Base-by-base conservation (phyloP, 495 filamentous ascomycete species). In the Jackrogersella minutella region DNA sequence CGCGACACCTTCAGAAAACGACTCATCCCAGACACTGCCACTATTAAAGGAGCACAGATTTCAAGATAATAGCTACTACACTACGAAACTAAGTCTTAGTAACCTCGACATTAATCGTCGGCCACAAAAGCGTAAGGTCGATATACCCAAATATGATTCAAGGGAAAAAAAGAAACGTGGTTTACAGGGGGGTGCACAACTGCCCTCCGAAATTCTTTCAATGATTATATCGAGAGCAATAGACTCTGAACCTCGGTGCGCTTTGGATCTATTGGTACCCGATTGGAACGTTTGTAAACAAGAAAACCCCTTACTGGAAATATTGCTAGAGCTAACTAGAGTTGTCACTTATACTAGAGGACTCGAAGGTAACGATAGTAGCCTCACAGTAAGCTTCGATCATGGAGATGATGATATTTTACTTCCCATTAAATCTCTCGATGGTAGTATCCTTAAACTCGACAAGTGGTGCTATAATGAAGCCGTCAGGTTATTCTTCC, bases 231-330 rank as follows among this genome's bases (percentile, higher is more conserved):
- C 58, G 1, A 60, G 19, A 13, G 37, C 31, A 2, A 47, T 64
- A 1, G 13, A 46, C 9, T 47, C 55, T 0, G 16, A 34, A 28
- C 60, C 57, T 2, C 52, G 1, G 9, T 74, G 72, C 14, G 72
- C 57, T 24, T 36, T 74, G 3, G 26, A 66, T 36, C 44, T 74
- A 0, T 40, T 72, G 4, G 62, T 69, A 0, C 69, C 69, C 2
- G 72, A 74, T 11, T 74, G 72, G 72, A 50, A 30, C 4, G 11
- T 53, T 2, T 68, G 66, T 34, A 24, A 50, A 33, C 26, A n/a
- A 26, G 56, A 66, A 40, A 49, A 36, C 10, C 34, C 56, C 0
- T 7, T 24, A 2, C 7, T 36, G 19, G 59, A 64, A 5, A 46
- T 24, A 19, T 21, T n/a, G 0, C 17, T 50, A 31, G 16, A 43